phyloP scores from a whole-genome alignment of 2,329 filamentous ascomycete species.

The Aureobasidium sp. region DNA sequence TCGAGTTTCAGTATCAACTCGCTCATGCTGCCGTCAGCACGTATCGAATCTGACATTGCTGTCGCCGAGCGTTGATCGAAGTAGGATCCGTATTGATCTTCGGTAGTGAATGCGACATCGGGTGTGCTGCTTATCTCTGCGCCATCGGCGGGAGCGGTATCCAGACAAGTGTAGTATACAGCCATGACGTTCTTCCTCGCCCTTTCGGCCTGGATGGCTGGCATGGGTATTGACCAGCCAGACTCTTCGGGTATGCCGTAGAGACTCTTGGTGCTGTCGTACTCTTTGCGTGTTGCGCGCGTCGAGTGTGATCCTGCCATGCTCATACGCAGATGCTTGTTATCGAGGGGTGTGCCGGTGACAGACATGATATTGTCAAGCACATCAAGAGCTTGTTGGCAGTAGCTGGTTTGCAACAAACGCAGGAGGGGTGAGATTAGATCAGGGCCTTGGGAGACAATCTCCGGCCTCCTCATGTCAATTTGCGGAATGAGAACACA shows the following conservation, averaged over 20 bases:
- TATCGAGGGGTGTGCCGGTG: constrained; percentile 78
- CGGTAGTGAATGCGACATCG: constrained; percentile 75
- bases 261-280: constrained; percentile 84
- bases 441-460: constrained; percentile 85
- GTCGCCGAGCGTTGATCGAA: constrained; percentile 71
- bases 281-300: constrained; percentile 81
- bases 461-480: constrained; percentile 85
- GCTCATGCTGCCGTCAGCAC: constrained; percentile 61
- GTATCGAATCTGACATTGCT: constrained; percentile 73
- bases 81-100: constrained; percentile 72
- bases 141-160: constrained; percentile 26
- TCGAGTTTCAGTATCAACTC: constrained; percentile 62
- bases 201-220: constrained; percentile 76
- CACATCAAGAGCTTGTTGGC: constrained; percentile 83
- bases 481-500: constrained; percentile 78
- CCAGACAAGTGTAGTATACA: constrained; percentile 85
- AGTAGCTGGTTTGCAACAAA: constrained; percentile 85
- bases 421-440: constrained; percentile 87
- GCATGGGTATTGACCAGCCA: constrained; percentile 92
- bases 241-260: constrained; percentile 95
- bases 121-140: constrained; percentile 61
- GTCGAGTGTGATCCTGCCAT: constrained; percentile 81
- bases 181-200: constrained; percentile 91
- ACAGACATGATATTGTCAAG: constrained; percentile 94
- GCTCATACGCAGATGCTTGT: constrained; percentile 93